phyloP scores from a whole-genome alignment of 2,329 filamentous ascomycete genomes.

The Diaporthe sp. region DNA sequence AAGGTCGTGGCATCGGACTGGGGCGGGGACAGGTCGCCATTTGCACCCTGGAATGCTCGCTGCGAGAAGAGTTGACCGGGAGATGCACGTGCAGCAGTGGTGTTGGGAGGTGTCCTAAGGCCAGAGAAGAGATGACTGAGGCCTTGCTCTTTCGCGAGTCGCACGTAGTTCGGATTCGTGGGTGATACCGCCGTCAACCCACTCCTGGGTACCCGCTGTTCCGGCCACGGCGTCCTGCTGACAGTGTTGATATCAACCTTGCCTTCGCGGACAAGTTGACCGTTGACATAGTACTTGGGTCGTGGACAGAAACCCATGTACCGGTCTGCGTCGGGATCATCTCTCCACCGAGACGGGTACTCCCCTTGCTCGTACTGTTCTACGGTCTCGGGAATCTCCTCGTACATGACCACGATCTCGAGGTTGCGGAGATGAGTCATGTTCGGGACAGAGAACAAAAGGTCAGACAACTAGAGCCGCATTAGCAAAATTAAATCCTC shows the following conservation, averaged over 20 bases:
- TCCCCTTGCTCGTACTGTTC: slow-evolving; percentile 54
- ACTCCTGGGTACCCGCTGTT: slow-evolving; percentile 64
- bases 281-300: slow-evolving; percentile 69
- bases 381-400: slow-evolving; percentile 66
- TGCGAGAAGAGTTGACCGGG: slow-evolving; percentile 47
- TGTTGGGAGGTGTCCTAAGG: slow-evolving; percentile 53
- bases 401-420: slow-evolving; percentile 67
- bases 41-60: slow-evolving; percentile 35
- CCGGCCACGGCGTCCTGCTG: slow-evolving; percentile 65
- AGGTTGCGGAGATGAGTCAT: slow-evolving; percentile 68
- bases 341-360: slow-evolving; percentile 65
- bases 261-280: slow-evolving; percentile 62
- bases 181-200: slow-evolving; percentile 63
- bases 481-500: slow-evolving; percentile 35
- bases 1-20: slow-evolving; percentile 33
- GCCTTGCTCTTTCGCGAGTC: slow-evolving; percentile 67
- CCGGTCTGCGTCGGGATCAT: slow-evolving; percentile 65
- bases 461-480: slow-evolving; percentile 64
- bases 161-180: slow-evolving; percentile 67
- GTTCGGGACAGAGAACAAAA: slow-evolving; percentile 67
- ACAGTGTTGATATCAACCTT: slow-evolving; percentile 56
- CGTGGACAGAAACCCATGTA: slow-evolving; percentile 65
- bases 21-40: slow-evolving; percentile 45
- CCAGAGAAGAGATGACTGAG: slow-evolving; percentile 62
- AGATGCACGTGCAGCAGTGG: slow-evolving; percentile 60